Evolutionary conservation across 202 grass and related monocot species (phyloP).

Genomic region (Zizania palustris): DNA sequence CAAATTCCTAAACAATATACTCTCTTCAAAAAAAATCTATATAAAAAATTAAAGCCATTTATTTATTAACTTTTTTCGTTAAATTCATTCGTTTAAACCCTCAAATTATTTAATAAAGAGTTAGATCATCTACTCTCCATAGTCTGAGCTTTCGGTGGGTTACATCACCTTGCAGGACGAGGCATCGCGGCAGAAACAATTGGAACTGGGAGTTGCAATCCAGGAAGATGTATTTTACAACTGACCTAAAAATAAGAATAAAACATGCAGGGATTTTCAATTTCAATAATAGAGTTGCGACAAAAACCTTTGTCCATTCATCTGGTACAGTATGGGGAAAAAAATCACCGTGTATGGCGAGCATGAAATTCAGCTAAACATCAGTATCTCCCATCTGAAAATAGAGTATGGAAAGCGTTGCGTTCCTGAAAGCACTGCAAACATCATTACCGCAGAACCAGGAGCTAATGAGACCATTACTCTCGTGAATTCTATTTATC

Average conservation of each 20-base stretch:
- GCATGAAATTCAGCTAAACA: not conserved
- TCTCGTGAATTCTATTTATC: conserved; percentile 66
- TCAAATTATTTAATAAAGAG: no score
- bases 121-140: no score
- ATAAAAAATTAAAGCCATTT: no score
- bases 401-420: conserved; percentile 69
- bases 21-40: no score
- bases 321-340: conserved; percentile 3
- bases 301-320: not conserved
- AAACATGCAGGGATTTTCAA: conserved; percentile 2
- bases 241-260: not conserved
- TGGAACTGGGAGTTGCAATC: no score
- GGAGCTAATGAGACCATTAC: conserved; percentile 68
- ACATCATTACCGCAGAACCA: conserved; percentile 69
- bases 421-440: conserved; percentile 43
- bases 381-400: conserved; percentile 47
- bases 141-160: no score
- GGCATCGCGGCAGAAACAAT: no score
- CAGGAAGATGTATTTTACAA: no score
- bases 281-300: not conserved
- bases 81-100: no score
- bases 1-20: no score
- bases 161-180: no score
- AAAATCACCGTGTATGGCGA: conserved; percentile 18
- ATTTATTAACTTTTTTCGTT: no score